Base-by-base conservation (phyloP, 208 protist species). In the Lotmaria passim region DNA sequence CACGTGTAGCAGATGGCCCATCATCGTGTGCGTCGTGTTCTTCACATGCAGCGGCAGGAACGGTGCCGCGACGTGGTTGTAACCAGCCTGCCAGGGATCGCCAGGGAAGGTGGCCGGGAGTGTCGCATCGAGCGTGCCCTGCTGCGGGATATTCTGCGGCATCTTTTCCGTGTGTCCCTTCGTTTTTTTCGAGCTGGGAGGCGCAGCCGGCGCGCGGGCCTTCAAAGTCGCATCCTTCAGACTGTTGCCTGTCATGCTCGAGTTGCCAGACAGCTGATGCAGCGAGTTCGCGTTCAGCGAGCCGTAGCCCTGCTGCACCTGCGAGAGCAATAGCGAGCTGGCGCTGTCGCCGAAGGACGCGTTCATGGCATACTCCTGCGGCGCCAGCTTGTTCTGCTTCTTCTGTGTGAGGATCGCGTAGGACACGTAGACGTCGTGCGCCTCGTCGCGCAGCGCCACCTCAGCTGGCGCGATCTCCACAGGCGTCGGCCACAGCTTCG, bases 241-340 rank as follows among this genome's bases (percentile, higher is more conserved):
- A 53, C 73, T 83, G 50, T 69, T 79, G 56, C 46, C 75, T 0
- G 74, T 82, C 51, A 82, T 78, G 47, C 83, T 92, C 14, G 74
- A 73, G 59, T 81, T 83, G 14, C 63, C 75, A 31, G 85, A 86
- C 44, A 84, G 52, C 55, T 89, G 86, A 12, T 91, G 79, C 12
- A 94, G 77, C 8, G 89, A 92, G 69, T 94, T 87, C 0, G 89
- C 89, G 77, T 92, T 94, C 30, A 94, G 73, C 14, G 86, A 89
- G 53, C 89, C 89, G 68, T 94, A 94, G n/a, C 89, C 89, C 38
- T 92, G 76, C 61, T 79, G 75, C 0, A 84, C 85, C 62, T 87
- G 73, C 34, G 78, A 83, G 55, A 85, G 55, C 21, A 94, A 63
- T 17, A 92, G 56, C 21, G 79, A 85, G 61, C 60, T 78, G 7